Percentiles rank a stretch among this genome's conserved stretches.
phyloP scores from a whole-genome alignment of 495 filamentous ascomycete genomes.

The Neurospora sp. region DNA sequence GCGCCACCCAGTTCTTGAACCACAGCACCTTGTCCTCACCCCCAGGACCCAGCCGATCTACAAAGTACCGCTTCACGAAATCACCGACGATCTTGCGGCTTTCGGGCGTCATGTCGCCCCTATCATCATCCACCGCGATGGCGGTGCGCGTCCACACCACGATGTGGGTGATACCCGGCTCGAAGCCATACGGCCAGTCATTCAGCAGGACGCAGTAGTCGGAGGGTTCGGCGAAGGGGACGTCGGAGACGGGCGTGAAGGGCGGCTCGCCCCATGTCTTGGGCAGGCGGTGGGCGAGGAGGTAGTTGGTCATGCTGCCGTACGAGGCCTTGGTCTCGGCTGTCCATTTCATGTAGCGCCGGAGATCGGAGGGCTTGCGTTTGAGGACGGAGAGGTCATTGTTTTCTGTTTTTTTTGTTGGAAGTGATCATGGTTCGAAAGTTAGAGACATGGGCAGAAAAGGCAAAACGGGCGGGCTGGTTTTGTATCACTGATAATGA shows the following conservation, averaged over 20 bases:
- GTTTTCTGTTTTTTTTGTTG: constrained; percentile 26
- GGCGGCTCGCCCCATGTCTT: constrained; percentile 50
- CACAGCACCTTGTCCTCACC: constrained; percentile 59
- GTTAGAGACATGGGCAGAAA: neutral
- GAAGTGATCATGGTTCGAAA: constrained; percentile 9
- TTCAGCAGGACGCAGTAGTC: constrained; percentile 75
- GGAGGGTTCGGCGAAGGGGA: constrained; percentile 56
- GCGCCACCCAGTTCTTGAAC: constrained; percentile 90
- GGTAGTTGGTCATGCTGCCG: constrained; percentile 66
- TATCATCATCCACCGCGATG: constrained; percentile 43
- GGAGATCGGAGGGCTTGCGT: constrained; percentile 72
- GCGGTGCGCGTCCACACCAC: constrained; percentile 55
- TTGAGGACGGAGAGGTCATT: constrained; percentile 71
- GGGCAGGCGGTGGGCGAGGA: constrained; percentile 60
- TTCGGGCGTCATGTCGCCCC: constrained; percentile 67
- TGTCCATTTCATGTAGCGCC: constrained; percentile 76
- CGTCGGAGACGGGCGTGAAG: constrained; percentile 40
- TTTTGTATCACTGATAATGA: neutral
- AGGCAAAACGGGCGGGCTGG: neutral
- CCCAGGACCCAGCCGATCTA: constrained; percentile 40
- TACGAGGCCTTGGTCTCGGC: constrained; percentile 58
- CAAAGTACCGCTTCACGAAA: constrained; percentile 63
- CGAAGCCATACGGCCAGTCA: constrained; percentile 86
- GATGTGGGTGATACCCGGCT: constrained; percentile 59
- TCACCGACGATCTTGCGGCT: constrained; percentile 48